Base-by-base conservation (phyloP, 2,329 filamentous ascomycete species). In the Tympanopsis confertula region DNA sequence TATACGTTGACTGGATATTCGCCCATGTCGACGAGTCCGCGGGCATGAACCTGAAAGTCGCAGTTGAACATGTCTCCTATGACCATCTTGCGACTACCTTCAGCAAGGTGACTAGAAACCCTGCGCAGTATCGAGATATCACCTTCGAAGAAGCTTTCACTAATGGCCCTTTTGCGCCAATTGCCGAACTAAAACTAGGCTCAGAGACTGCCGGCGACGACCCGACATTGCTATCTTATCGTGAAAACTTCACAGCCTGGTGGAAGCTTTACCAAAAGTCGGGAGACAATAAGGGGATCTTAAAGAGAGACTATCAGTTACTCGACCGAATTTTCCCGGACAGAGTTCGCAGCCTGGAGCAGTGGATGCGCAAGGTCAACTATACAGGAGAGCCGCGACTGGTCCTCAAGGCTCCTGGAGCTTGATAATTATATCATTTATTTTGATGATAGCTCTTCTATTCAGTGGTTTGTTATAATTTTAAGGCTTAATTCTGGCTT, bases 341-440 rank as follows among this genome's bases (percentile, higher is more conserved):
- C 2, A 54, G 69, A n/a, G 63, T 69, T 39, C 60, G 50, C 46
- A 65, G 51, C 22, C 64, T 58, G 0, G 65, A 69, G 45, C 61
- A 72, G 42, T 74, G 63, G 56, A 65, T 73, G 35, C 42, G 49
- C n/a, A n/a, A n/a, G n/a, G n/a, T n/a, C n/a, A n/a, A n/a, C n/a
- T n/a, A n/a, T n/a, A n/a, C n/a, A n/a, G n/a, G n/a, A n/a, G n/a
- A n/a, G n/a, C n/a, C n/a, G n/a, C n/a, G n/a, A n/a, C n/a, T n/a
- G n/a, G n/a, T n/a, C n/a, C n/a, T n/a, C n/a, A n/a, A n/a, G n/a
- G n/a, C n/a, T n/a, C n/a, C n/a, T n/a, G n/a, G n/a, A n/a, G n/a
- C n/a, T n/a, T n/a, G n/a, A n/a, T n/a, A n/a, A n/a, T n/a, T n/a
- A n/a, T n/a, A n/a, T n/a, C n/a, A n/a, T n/a, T n/a, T n/a, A n/a